These are phyloP conservation scores for Conidiobolus coronatus DNA, from an alignment of 371 early-diverging fungal species.

Conservation along the genomic window DNA sequence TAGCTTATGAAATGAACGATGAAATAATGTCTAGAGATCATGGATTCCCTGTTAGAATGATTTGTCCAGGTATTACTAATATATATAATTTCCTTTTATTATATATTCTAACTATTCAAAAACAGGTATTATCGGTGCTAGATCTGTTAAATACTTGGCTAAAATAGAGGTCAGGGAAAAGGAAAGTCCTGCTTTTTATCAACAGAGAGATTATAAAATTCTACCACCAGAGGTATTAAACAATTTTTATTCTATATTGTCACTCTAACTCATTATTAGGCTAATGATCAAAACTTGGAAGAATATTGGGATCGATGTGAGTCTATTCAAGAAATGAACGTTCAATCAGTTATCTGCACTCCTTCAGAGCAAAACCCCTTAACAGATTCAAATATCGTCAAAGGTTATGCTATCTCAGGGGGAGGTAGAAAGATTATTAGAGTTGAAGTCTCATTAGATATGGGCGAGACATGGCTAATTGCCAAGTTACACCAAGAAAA, in stretches of 20 bases:
- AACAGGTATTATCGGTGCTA: slow-evolving; percentile 57
- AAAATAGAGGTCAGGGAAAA: slow-evolving; percentile 29
- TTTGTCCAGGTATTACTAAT: slow-evolving; percentile 34
- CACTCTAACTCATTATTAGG: no score
- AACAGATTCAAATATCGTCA: not conserved
- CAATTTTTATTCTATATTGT: not conserved
- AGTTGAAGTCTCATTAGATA: slow-evolving; percentile 39
- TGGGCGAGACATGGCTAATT: slow-evolving; percentile 51
- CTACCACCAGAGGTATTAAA: slow-evolving; percentile 33
- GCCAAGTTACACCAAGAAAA: slow-evolving; percentile 13
- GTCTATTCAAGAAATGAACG: slow-evolving; percentile 7
- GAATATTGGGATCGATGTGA: slow-evolving; percentile 3
- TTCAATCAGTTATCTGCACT: slow-evolving; percentile 6
- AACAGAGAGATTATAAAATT: slow-evolving; percentile 61
- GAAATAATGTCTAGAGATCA: slow-evolving; percentile 42
- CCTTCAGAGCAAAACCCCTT: slow-evolving; percentile 1
- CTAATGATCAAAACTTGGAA: slow-evolving; percentile 1
- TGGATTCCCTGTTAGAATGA: slow-evolving; percentile 56
- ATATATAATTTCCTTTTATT: not conserved
- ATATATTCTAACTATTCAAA: not conserved
- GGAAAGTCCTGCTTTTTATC: slow-evolving; percentile 44
- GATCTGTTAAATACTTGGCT: slow-evolving; percentile 58
- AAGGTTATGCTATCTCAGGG: slow-evolving; percentile 6
- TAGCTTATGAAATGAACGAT: slow-evolving; percentile 80
- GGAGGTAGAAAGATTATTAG: slow-evolving; percentile 3